A percentile compares a stretch with the other conserved stretches of the same genome.
phyloP scores from a whole-genome alignment of 805 yeast genomes.

The Teunomyces stri region DNA sequence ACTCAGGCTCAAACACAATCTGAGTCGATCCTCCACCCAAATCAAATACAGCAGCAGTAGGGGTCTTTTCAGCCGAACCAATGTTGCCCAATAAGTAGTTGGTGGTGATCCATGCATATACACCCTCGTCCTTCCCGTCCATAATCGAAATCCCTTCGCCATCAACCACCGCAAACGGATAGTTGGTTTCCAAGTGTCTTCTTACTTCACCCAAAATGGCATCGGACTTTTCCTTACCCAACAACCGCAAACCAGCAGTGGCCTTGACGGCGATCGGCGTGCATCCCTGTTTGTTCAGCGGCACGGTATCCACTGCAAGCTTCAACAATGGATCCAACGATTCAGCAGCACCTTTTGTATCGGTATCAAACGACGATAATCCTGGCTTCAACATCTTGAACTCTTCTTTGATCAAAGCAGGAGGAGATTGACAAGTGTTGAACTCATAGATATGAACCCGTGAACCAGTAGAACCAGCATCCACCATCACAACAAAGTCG shows the following conservation, averaged over 20 bases:
- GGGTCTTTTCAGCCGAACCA: conserved; percentile 68
- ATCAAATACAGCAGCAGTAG: conserved; percentile 97
- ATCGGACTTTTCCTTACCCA: conserved; percentile 72
- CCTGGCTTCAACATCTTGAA: conserved; percentile 94
- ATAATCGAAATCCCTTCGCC: conserved; percentile 87
- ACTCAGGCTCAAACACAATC: conserved; percentile 95
- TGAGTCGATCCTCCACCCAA: conserved; percentile 99
- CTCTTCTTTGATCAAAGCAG: conserved; percentile 72
- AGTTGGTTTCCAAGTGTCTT: conserved; percentile 68
- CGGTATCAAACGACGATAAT: conserved; percentile 77
- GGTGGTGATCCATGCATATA: conserved; percentile 97
- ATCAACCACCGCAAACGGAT: conserved; percentile 88
- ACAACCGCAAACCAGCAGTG: conserved; percentile 89
- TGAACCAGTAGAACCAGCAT: conserved; percentile 97
- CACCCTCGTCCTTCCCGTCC: conserved; percentile 98
- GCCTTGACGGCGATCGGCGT: conserved; percentile 97
- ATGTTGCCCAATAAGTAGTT: conserved; percentile 92
- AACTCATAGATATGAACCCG: conserved; percentile 93
- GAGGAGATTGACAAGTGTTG: conserved; percentile 82
- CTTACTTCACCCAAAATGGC: conserved; percentile 77
- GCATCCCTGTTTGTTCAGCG: conserved; percentile 68
- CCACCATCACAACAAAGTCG: conserved; percentile 88
- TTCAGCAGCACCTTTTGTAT: conserved; percentile 81
- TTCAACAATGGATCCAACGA: conserved; percentile 82
- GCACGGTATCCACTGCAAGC: conserved; percentile 73